Base-by-base conservation (phyloP, 225 moss, liverwort and hornwort species). In the Bryum argenteum region DNA sequence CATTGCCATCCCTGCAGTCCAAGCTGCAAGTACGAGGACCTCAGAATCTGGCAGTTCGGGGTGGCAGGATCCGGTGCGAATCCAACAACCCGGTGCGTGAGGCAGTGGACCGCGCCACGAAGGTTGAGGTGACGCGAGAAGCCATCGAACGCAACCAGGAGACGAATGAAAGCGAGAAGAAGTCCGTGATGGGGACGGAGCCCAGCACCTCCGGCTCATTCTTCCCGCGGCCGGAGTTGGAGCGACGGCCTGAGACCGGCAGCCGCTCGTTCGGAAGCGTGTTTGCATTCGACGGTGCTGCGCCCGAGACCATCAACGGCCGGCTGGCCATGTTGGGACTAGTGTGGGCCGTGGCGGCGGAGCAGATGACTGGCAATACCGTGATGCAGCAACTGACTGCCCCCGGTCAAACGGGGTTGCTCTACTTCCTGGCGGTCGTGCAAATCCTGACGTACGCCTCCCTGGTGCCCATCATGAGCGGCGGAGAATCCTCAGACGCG, bases 291-390 rank as follows among this genome's bases (percentile, higher is more conserved):
- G 78, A 72, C 11, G 72, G 78, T 6, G 78, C 72, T 26, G 78
- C 78, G 52, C 78, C 78, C 1, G 72, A 78, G 59, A 72, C 72
- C 10, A 78, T 78, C 54, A 72, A 78, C n/a, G 72, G 78, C 42
- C 67, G 78, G 0, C 22, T 78, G 67, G 78, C 78, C 33, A 33
- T 33, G 33, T 6, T 33, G 5, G 33, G 33, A 3, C 33, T 33
- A 33, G 33, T 33, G 33, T 73, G 72, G 74, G 79, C 58, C 0
- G 42, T 79, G 24, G 13, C 10, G 58, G 56, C 5, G 74, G 79
- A 74, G 40, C 50, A 74, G 28, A 3, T 63, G 15, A 74, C 73
- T 3, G 69, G 74, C 1, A 19, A 8, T 26, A 69, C 63, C 1
- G 74, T 79, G 19, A 2, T 74, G 69, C 57, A 79, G 50, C 70